Conservation (phyloP, 202 grass and related monocot genomes). For the Hordeum pubiflorum region DNA sequence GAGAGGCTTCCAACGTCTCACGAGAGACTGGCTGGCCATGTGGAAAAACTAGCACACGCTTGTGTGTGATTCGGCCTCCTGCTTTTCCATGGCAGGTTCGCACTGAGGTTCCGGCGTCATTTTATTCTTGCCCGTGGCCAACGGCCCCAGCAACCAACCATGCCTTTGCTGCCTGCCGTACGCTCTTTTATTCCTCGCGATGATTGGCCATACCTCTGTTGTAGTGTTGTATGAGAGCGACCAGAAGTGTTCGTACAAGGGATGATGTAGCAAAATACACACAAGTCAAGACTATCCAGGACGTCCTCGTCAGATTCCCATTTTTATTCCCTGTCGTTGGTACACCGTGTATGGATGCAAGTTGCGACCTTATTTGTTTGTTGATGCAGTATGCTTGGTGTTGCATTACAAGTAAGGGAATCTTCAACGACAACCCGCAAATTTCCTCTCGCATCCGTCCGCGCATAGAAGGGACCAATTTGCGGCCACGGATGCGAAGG, state of each 20-base stretch:
- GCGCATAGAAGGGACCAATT: too few species aligned
- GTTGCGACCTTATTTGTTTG: too few species aligned
- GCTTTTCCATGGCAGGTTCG: too few species aligned
- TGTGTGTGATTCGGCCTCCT: too few species aligned
- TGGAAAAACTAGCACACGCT: neutral
- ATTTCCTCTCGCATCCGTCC: too few species aligned
- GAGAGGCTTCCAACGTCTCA: neutral
- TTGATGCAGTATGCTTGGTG: too few species aligned
- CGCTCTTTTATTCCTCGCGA: neutral
- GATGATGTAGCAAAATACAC: neutral
- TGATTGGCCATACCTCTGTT: neutral
- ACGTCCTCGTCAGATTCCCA: neutral
- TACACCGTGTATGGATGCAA: too few species aligned
- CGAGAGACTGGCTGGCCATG: neutral
- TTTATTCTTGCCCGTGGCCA: too few species aligned
- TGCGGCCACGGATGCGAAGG: too few species aligned
- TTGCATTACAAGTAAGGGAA: too few species aligned
- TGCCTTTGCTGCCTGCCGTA: neutral
- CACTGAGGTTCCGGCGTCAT: neutral
- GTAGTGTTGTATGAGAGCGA: neutral
- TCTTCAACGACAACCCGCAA: too few species aligned
- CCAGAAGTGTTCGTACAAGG: neutral
- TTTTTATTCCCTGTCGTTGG: neutral
- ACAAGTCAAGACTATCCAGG: neutral
- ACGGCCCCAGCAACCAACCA: neutral